These are phyloP conservation scores for Rhodotorula taiwanensis DNA, from an alignment of 768 basidiomycete species.

Conservation along the genomic window DNA sequence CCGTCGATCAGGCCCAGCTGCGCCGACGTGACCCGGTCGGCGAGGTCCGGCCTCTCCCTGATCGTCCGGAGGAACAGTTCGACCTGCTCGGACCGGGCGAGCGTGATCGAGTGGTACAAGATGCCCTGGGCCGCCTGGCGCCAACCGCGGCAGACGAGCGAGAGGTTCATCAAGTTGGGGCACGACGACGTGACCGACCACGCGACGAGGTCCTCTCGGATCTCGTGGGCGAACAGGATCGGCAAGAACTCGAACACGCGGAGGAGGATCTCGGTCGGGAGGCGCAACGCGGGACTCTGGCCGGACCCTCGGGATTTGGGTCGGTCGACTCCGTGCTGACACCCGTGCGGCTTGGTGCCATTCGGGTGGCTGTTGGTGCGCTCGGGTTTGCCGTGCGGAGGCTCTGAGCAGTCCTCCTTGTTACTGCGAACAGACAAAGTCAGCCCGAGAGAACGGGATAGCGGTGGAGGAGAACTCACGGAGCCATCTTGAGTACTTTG, in stretches of 20 bases:
- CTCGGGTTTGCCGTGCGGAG: not conserved
- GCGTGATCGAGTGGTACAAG: not conserved
- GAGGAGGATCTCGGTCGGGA: constrained; percentile 1
- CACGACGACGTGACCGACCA: constrained; percentile 7
- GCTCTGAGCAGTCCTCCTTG: not conserved
- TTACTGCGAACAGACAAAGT: not conserved
- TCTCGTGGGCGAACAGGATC: not conserved
- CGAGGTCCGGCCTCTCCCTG: not conserved
- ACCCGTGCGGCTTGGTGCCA: no score
- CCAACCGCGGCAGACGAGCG: constrained; percentile 2
- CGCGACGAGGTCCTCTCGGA: constrained; percentile 1
- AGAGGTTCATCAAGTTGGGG: not conserved
- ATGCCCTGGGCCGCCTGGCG: not conserved
- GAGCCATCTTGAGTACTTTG: no score
- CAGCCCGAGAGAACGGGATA: no score
- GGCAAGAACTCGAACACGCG: not conserved
- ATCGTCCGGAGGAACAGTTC: not conserved
- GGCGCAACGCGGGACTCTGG: not conserved
- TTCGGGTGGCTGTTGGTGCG: no score
- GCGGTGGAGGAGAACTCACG: no score
- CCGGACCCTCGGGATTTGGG: no score
- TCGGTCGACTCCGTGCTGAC: no score
- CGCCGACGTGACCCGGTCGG: not conserved
- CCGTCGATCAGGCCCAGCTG: not conserved
- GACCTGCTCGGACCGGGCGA: not conserved